phyloP scores from a whole-genome alignment of 495 filamentous ascomycete genomes.

The Hypoxylon lienhwacheense region DNA sequence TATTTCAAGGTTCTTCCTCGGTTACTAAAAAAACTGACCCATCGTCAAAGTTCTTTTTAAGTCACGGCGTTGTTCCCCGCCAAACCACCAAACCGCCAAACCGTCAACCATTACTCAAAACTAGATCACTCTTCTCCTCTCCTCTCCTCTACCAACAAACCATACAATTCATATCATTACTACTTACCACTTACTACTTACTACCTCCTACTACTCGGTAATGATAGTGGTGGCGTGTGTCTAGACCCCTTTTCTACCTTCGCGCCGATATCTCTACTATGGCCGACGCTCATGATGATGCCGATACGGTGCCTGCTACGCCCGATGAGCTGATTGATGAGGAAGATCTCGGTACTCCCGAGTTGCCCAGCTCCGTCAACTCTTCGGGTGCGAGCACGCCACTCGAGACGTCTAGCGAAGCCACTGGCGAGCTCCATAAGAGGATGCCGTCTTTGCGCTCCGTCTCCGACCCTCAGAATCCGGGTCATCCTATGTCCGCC shows the following conservation, averaged over 20 bases:
- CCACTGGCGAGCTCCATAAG: conserved; percentile 41
- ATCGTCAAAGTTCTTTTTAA: background rate
- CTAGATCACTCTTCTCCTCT: background rate
- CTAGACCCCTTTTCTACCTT: conserved; percentile 11
- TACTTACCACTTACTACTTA: too few species aligned
- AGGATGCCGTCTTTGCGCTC: conserved; percentile 59
- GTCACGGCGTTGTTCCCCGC: conserved; percentile 2
- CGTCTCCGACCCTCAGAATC: conserved; percentile 55
- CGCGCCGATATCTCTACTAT: conserved; percentile 32
- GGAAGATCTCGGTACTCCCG: conserved; percentile 37
- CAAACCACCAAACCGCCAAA: conserved; percentile 2
- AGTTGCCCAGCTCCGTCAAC: conserved; percentile 46
- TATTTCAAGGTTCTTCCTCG: too few species aligned
- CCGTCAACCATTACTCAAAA: background rate
- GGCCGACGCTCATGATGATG: conserved; percentile 32
- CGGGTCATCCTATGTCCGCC: conserved; percentile 59
- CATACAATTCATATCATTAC: too few species aligned
- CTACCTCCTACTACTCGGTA: conserved; percentile 8
- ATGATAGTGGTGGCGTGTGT: conserved; percentile 23
- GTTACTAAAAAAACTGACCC: too few species aligned
- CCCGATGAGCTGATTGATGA: conserved; percentile 45
- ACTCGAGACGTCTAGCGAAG: conserved; percentile 45
- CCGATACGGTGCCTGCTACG: conserved; percentile 41
- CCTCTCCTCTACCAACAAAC: background rate
- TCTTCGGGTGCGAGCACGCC: conserved; percentile 53